phyloP scores from a whole-genome alignment of 169 alveolate genomes.

The Eimeria praecox region DNA sequence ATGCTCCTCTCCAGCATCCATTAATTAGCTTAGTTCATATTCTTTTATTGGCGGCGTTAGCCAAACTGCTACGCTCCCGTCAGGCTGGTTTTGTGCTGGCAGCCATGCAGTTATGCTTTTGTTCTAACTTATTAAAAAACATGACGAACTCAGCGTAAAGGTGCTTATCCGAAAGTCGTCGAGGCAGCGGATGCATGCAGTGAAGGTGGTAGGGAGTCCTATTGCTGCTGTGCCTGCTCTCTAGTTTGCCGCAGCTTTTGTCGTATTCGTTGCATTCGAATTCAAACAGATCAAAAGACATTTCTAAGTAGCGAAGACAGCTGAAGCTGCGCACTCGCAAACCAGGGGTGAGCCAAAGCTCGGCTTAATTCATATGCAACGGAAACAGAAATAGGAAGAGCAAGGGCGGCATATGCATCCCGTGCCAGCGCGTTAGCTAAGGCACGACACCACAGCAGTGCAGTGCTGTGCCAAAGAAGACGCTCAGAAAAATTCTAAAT shows the following conservation, averaged over 20 bases:
- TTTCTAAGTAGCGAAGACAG: neutral
- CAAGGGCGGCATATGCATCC: too few relatives aligned
- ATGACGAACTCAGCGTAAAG: too few relatives aligned
- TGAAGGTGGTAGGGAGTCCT: too few relatives aligned
- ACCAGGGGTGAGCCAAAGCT: neutral
- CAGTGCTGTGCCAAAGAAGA: neutral
- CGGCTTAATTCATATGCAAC: neutral
- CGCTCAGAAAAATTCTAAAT: neutral
- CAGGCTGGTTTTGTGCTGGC: neutral
- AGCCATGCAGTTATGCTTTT: too few relatives aligned
- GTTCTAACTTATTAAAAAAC: too few relatives aligned
- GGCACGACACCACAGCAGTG: neutral
- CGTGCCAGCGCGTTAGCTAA: neutral
- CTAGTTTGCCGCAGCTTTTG: neutral
- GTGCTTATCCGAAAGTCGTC: neutral
- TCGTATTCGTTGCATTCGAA: neutral
- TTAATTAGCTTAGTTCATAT: too few relatives aligned
- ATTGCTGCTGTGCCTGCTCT: too few relatives aligned
- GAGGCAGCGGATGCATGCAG: neutral
- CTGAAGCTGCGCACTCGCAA: neutral
- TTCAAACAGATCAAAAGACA: neutral
- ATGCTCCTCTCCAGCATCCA: neutral
- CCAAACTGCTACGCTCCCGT: neutral
- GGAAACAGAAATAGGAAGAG: neutral
- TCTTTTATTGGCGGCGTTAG: neutral